phyloP scores from a whole-genome alignment of 1,284 basidiomycete species.

The Fomes fomentarius region DNA sequence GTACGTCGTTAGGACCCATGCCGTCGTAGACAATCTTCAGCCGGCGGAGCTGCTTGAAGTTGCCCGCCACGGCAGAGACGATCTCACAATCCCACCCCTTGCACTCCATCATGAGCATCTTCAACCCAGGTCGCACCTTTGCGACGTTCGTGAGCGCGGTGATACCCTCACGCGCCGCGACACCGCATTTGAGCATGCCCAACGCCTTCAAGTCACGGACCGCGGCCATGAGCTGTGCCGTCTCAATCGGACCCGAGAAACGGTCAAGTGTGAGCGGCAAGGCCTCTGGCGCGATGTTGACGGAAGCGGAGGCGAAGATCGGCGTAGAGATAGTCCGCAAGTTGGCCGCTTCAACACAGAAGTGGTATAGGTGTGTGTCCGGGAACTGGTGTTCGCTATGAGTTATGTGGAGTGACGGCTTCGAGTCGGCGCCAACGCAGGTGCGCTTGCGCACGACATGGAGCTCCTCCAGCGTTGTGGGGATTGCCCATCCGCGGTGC shows the following conservation, averaged over 20 bases:
- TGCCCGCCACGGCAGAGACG: conserved; percentile 28
- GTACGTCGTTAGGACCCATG: conserved; percentile 31
- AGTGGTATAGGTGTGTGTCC: conserved; percentile 28
- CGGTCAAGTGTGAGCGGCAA: conserved; percentile 31
- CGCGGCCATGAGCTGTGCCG: conserved; percentile 19
- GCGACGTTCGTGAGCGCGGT: conserved; percentile 25
- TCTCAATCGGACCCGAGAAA: conserved; percentile 33
- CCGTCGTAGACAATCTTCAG: conserved; percentile 32
- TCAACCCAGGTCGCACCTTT: conserved; percentile 18
- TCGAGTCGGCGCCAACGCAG: conserved; percentile 7
- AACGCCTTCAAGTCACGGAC: conserved; percentile 29
- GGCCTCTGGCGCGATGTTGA: conserved; percentile 27
- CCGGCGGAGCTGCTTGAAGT: conserved; percentile 31
- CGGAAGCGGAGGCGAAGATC: conserved; percentile 27
- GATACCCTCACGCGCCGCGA: conserved; percentile 26
- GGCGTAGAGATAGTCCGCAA: conserved; percentile 31
- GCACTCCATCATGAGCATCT: conserved; percentile 32
- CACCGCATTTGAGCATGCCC: conserved; percentile 28
- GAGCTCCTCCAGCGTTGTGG: conserved; percentile 36
- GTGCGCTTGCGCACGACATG: conserved; percentile 36
- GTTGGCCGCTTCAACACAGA: conserved; percentile 27
- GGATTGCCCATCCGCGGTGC: conserved; percentile 29
- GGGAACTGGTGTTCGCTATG: conserved; percentile 29
- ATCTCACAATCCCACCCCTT: conserved; percentile 36
- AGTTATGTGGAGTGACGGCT: conserved; percentile 18